Evolutionary conservation across 257 asterid species (phyloP).

Genomic region (Verbascum thapsus): DNA sequence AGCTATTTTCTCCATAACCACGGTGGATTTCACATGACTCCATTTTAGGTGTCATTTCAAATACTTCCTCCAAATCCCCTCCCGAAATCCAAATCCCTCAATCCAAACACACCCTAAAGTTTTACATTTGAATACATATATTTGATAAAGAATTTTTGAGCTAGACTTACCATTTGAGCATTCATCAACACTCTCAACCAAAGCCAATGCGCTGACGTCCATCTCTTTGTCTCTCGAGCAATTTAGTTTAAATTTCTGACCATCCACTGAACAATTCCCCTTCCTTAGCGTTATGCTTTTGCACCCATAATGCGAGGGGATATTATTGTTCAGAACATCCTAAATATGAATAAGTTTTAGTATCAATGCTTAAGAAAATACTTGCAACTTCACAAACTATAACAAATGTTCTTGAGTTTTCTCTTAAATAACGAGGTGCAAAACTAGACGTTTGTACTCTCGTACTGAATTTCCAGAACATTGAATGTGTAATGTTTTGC

Average conservation of each 20-base stretch:
- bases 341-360: conserved; percentile 35
- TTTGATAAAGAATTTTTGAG: background rate
- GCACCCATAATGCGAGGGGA: conserved; percentile 41
- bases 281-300: conserved; percentile 27
- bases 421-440: too few relatives aligned
- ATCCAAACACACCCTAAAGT: too few relatives aligned
- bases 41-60: too few relatives aligned
- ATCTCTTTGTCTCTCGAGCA: conserved; percentile 60
- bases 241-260: conserved; percentile 43
- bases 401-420: too few relatives aligned
- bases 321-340: conserved; percentile 42
- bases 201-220: conserved; percentile 59
- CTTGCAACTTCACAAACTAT: too few relatives aligned
- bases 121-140: background rate
- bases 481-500: background rate
- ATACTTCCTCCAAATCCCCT: too few relatives aligned
- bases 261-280: conserved; percentile 32
- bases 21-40: too few relatives aligned
- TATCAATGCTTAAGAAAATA: conserved; percentile 1
- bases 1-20: too few relatives aligned
- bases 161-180: conserved; percentile 45
- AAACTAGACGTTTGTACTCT: background rate
- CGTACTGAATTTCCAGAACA: background rate
- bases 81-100: too few relatives aligned
- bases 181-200: conserved; percentile 44